Evolutionary conservation across 345 rosid species (phyloP).

Genomic region (sweet orange (Citrus sinensis)): DVS_A1.0 CM039169.1:6131501-6132000

Average conservation of each 20-base stretch:
- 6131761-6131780: slow-evolving; percentile 61
- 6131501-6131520: slow-evolving; percentile 54
- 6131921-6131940: slow-evolving; percentile 48
- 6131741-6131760: slow-evolving; percentile 30
- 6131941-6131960: slow-evolving; percentile 50
- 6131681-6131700: slow-evolving; percentile 53
- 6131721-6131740: slow-evolving; percentile 62
- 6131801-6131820: slow-evolving; percentile 59
- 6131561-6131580: slow-evolving; percentile 53
- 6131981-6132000: slow-evolving; percentile 52
- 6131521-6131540: slow-evolving; percentile 55
- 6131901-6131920: slow-evolving; percentile 59
- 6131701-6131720: slow-evolving; percentile 48
- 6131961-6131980: slow-evolving; percentile 65
- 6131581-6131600: slow-evolving; percentile 48
- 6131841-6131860: slow-evolving; percentile 63
- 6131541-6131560: slow-evolving; percentile 33
- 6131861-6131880: slow-evolving; percentile 69
- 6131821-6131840: slow-evolving; percentile 79
- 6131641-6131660: slow-evolving; percentile 54
- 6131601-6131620: slow-evolving; percentile 36
- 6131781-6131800: slow-evolving; percentile 47
- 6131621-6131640: slow-evolving; percentile 31
- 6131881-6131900: slow-evolving; percentile 59
- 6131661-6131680: slow-evolving; percentile 58